Evolutionary conservation across 1,139 yeast genomes (phyloP), one percentile per base, ranked within the genome.

Genomic region (Geotrichum phurueaensis): DNA sequence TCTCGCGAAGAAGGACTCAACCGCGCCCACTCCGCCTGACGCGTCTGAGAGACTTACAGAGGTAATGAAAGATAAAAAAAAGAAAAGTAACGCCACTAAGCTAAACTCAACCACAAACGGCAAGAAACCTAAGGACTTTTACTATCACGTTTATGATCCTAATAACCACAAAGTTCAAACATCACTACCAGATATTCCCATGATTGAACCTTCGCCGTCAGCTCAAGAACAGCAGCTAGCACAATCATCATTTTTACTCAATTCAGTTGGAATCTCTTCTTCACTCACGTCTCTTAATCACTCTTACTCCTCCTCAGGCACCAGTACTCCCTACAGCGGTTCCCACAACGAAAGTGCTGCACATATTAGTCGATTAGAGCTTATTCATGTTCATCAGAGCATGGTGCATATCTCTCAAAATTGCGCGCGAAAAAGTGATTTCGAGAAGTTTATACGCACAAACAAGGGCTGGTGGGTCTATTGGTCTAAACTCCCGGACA

Each of bases 401-500:
- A 59, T 70, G 52, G 61, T 64, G 12, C 67, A 66, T 31, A 61
- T 70, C 15, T 48, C 65, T 5, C 54, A 60, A 12, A 49, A 51
- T 2, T 57, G 60, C 25, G 64, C 65, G 2, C 65, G 61, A 43
- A 59, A 60, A 36, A 49, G 56, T 51, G 73, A 69, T 57, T 56
- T 65, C 18, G 74, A 71, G 55, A 65, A 68, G 54, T 71, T 70
- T 55, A 63, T 70, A 4, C 60, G 73, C 5, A 70, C 74, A 1
- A 58, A 65, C 7, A 62, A 65, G 20, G 68, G 69, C 53, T 71
- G 74, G 74, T 71, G 74, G 73, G 62, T 70, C 2, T 71, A 70
- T 51, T 70, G 73, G 73, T 61, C 70, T 2, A 60, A 62, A 36
- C 60, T 71, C 13, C 55, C 67, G 1, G 68, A 68, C 25, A 64